Conservation (phyloP, 2,329 filamentous ascomycete species). For the Raffaelea albimanens region DNA sequence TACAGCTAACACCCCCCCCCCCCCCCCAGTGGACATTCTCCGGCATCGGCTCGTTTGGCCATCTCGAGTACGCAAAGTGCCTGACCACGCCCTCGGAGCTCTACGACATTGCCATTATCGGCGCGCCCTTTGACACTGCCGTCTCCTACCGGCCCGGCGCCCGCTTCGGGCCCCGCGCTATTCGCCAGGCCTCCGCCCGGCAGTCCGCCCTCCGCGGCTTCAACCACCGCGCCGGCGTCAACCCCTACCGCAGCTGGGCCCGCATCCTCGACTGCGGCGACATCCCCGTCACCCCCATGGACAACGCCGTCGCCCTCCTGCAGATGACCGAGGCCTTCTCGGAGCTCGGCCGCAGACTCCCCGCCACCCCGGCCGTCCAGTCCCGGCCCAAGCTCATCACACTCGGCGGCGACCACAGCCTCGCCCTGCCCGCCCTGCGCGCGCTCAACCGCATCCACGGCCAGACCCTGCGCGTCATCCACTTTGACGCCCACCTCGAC, state of each 20-base stretch:
- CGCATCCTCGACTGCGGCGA: slow-evolving; percentile 82
- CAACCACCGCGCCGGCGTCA: slow-evolving; percentile 73
- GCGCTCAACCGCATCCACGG: slow-evolving; percentile 55
- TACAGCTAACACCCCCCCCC: too few relatives aligned
- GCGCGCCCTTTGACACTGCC: slow-evolving; percentile 66
- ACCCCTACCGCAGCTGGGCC: slow-evolving; percentile 75
- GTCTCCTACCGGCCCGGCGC: slow-evolving; percentile 63
- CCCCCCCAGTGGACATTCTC: slow-evolving; percentile 49
- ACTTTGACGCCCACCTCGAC: slow-evolving; percentile 73
- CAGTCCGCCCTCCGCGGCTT: slow-evolving; percentile 74
- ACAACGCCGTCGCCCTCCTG: slow-evolving; percentile 69
- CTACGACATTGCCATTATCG: slow-evolving; percentile 65
- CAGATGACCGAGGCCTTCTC: slow-evolving; percentile 79
- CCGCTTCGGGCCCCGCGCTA: slow-evolving; percentile 79
- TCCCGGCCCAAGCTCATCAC: slow-evolving; percentile 51
- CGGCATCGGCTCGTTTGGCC: slow-evolving; percentile 68
- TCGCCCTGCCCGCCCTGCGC: slow-evolving; percentile 60
- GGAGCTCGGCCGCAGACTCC: slow-evolving; percentile 46
- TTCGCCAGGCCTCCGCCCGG: slow-evolving; percentile 71
- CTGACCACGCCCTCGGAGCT: slow-evolving; percentile 52
- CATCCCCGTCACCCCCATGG: slow-evolving; percentile 77
- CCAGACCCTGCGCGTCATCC: slow-evolving; percentile 56
- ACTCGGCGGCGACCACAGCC: slow-evolving; percentile 64
- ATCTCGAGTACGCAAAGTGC: slow-evolving; percentile 60
- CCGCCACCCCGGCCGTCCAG: slow-evolving; percentile 21